A percentile compares a stretch with the other conserved stretches of the same genome.
Evolutionary conservation across 202 grass and related monocot genomes (phyloP).

Genomic region (Bolboschoenoplectus hybrid): DNA sequence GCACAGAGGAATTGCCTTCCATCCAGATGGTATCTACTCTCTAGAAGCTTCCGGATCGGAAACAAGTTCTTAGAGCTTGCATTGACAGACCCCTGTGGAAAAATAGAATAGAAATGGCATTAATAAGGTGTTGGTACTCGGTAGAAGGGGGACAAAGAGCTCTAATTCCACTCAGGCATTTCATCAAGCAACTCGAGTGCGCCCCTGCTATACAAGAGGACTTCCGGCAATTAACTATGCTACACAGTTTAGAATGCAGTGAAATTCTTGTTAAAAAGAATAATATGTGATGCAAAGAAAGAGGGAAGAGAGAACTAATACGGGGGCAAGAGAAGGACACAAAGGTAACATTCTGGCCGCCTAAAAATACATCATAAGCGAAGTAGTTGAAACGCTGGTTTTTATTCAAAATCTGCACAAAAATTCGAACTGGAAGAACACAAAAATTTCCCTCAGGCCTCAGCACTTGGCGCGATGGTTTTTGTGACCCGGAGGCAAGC

Average conservation of each 20-base stretch:
- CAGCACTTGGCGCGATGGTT: background rate
- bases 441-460: background rate
- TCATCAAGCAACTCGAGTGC: conserved; percentile 2
- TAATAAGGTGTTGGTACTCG: background rate
- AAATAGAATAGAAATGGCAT: conserved; percentile 17
- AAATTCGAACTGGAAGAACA: background rate
- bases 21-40: conserved; percentile 35
- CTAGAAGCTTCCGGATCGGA: conserved; percentile 39
- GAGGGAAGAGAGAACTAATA: background rate
- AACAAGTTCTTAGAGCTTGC: conserved; percentile 34
- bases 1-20: conserved; percentile 37
- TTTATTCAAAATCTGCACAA: conserved; percentile 28
- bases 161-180: conserved; percentile 15
- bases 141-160: background rate
- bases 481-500: background rate
- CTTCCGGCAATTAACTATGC: background rate
- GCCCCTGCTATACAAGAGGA: background rate
- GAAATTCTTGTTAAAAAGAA: background rate
- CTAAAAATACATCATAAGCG: conserved; percentile 1
- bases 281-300: background rate
- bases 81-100: conserved; percentile 33
- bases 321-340: conserved; percentile 59
- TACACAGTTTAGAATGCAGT: background rate
- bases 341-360: conserved; percentile 55
- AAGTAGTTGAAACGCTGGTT: conserved; percentile 1